phyloP scores from a whole-genome alignment of 352 stramenopile species.

The Chrysophaeum taylorii region DNA sequence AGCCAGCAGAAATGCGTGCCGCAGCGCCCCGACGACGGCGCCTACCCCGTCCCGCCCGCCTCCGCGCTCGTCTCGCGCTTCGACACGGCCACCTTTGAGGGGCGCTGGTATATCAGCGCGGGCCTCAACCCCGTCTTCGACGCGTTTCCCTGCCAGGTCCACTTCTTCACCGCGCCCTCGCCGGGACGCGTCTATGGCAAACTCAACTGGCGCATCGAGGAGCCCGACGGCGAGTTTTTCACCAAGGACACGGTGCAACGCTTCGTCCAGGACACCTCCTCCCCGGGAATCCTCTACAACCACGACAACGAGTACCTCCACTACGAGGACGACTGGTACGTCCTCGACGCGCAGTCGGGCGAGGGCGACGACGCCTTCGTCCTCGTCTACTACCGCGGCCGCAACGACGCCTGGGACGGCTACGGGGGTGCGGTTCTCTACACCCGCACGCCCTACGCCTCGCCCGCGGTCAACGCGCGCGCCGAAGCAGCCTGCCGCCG shows the following conservation, averaged over 20 bases:
- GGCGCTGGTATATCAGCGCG: conserved; percentile 61
- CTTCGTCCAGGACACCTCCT: conserved; percentile 58
- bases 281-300: conserved; percentile 61
- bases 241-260: conserved; percentile 57
- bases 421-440: conserved; percentile 67
- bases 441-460: conserved; percentile 46
- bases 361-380: conserved; percentile 50
- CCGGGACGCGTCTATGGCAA: conserved; percentile 57
- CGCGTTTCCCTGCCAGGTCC: conserved; percentile 65
- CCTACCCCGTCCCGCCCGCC: conserved; percentile 48
- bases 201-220: conserved; percentile 64
- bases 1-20: conserved; percentile 60
- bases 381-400: conserved; percentile 64
- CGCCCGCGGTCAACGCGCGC: conserved; percentile 40
- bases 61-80: conserved; percentile 47
- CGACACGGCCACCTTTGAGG: conserved; percentile 56
- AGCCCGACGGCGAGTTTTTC: conserved; percentile 70
- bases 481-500: conserved; percentile 50
- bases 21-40: conserved; percentile 52
- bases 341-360: conserved; percentile 55
- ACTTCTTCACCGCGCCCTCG: conserved; percentile 64
- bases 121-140: conserved; percentile 67
- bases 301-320: conserved; percentile 75
- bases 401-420: conserved; percentile 67
- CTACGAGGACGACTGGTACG: conserved; percentile 74